phyloP scores from a whole-genome alignment of 2,329 filamentous ascomycete species.

The Chrysoporthe austroafricana region DNA sequence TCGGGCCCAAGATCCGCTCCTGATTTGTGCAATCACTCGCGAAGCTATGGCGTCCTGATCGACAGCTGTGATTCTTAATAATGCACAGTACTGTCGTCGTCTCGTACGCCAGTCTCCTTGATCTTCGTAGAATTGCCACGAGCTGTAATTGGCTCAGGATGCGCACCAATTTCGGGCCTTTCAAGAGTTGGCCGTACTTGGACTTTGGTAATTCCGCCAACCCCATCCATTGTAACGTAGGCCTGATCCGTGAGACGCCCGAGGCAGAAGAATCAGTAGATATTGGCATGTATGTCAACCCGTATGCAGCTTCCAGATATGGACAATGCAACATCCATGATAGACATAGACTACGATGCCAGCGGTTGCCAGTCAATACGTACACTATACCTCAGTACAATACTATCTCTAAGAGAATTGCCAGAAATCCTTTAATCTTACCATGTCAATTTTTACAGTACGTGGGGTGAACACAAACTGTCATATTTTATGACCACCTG shows the following conservation, averaged over 20 bases:
- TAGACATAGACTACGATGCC: not conserved
- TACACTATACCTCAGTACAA: not conserved
- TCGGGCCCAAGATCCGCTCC: slow-evolving; percentile 11
- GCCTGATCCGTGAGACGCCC: not conserved
- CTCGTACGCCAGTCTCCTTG: not conserved
- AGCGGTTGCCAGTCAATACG: not conserved
- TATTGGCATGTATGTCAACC: not conserved
- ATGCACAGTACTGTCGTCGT: not conserved
- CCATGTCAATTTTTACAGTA: too few relatives aligned
- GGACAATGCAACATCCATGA: not conserved
- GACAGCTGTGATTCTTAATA: not conserved
- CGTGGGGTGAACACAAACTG: not conserved
- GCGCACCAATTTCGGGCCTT: not conserved
- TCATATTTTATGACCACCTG: not conserved
- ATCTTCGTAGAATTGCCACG: not conserved
- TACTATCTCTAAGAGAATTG: not conserved
- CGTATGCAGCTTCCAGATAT: not conserved
- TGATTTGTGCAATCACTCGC: slow-evolving; percentile 1
- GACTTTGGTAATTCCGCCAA: not conserved
- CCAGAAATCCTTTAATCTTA: not conserved
- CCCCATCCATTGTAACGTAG: not conserved
- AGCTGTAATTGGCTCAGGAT: not conserved
- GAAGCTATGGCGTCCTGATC: slow-evolving; percentile 4
- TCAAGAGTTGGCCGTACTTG: not conserved
- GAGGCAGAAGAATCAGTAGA: not conserved